A percentile compares a stretch with the other conserved stretches of the same genome.
These are phyloP conservation scores for Pleurotus cornucopiae DNA, from an alignment of 768 basidiomycete genomes.

Conservation along the genomic window DNA sequence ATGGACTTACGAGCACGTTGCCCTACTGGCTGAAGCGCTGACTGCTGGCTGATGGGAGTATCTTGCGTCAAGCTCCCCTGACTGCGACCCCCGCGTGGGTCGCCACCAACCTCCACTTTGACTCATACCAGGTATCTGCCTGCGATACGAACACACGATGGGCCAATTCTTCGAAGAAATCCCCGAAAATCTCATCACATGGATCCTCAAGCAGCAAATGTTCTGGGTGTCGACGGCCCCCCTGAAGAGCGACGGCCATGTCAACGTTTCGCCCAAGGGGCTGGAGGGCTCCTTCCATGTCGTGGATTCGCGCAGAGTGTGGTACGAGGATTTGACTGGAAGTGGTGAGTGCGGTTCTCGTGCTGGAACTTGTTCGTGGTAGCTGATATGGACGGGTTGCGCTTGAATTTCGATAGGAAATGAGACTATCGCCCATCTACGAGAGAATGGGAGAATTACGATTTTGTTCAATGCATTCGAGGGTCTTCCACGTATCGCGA, in stretches of 20 bases:
- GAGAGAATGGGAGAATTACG: slow-evolving; percentile 62
- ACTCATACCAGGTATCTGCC: too few species aligned
- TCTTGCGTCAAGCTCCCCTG: too few species aligned
- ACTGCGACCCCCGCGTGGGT: too few species aligned
- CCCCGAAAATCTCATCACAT: slow-evolving; percentile 45
- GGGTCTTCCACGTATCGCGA: slow-evolving; percentile 51
- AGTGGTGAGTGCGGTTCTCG: slow-evolving; percentile 41
- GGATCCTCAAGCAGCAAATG: slow-evolving; percentile 59
- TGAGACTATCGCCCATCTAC: slow-evolving; percentile 57
- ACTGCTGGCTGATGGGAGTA: too few species aligned
- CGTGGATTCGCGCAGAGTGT: slow-evolving; percentile 46
- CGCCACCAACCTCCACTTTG: too few species aligned
- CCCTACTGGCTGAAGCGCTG: too few species aligned
- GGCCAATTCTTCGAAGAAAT: slow-evolving; percentile 55
- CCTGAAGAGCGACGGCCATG: slow-evolving; percentile 48
- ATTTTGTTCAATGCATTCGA: slow-evolving; percentile 60
- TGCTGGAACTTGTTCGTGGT: too few species aligned
- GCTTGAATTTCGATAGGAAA: slow-evolving; percentile 28
- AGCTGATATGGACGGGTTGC: not conserved
- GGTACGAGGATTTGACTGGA: slow-evolving; percentile 75
- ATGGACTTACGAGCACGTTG: too few species aligned
- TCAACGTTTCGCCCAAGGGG: slow-evolving; percentile 70
- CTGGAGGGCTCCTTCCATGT: slow-evolving; percentile 58
- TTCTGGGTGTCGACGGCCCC: slow-evolving; percentile 74
- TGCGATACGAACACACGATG: slow-evolving; percentile 30